These are phyloP conservation scores for Sclerospora graminicola DNA, from an alignment of 352 stramenopile genomes.

Conservation along the genomic window DNA sequence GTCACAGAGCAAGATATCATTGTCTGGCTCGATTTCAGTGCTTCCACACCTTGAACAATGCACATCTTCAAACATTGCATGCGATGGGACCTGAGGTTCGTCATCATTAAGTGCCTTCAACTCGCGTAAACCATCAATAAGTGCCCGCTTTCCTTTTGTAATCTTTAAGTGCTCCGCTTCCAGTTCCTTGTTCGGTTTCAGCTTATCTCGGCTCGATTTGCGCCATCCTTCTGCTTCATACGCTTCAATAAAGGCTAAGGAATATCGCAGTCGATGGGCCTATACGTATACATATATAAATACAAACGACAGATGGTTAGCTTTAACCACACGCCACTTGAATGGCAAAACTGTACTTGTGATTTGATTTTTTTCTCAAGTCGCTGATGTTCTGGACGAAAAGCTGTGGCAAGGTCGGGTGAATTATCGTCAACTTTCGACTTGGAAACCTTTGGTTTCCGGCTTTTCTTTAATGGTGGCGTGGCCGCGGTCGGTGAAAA, in stretches of 20 bases:
- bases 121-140: conserved; percentile 35
- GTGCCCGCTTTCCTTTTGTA: conserved; percentile 30
- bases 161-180: conserved; percentile 43
- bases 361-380: conserved; percentile 31
- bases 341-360: conserved; percentile 14
- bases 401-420: background rate
- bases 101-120: conserved; percentile 26
- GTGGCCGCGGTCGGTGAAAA: conserved; percentile 18
- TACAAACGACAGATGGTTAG: background rate
- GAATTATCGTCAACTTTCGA: conserved; percentile 3
- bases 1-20: conserved; percentile 82
- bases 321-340: background rate
- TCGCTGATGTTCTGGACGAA: conserved; percentile 21
- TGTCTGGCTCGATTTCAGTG: conserved; percentile 53
- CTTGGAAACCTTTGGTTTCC: conserved; percentile 16
- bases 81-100: conserved; percentile 45
- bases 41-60: conserved; percentile 65
- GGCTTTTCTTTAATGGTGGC: conserved; percentile 8
- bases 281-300: conserved; percentile 4
- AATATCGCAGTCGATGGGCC: conserved; percentile 46
- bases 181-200: conserved; percentile 73
- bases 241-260: conserved; percentile 70
- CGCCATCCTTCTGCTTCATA: conserved; percentile 81
- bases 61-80: conserved; percentile 44
- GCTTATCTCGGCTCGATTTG: conserved; percentile 59